Evolutionary conservation across 2,329 filamentous ascomycete species (phyloP).

Genomic region (Fusarium circinatum): DNA sequence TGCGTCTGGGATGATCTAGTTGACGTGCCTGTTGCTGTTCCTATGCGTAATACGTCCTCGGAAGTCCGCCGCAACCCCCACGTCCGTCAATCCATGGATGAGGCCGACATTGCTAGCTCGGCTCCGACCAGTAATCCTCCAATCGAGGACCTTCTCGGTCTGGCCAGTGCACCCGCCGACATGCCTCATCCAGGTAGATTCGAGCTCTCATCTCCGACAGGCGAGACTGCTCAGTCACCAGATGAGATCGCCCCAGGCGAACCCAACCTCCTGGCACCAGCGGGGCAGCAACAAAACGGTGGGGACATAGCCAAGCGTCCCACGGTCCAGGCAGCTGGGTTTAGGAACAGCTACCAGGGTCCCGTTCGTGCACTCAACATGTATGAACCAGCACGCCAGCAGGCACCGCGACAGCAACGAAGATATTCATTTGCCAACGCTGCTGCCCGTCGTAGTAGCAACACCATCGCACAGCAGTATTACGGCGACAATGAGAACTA

Average conservation of each 20-base stretch:
- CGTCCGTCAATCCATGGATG: constrained; percentile 67
- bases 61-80: constrained; percentile 78
- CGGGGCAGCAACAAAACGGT: constrained; percentile 28
- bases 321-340: constrained; percentile 27
- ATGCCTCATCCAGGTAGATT: constrained; percentile 82
- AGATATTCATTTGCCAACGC: constrained; percentile 65
- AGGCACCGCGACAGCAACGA: constrained; percentile 56
- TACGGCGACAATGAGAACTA: constrained; percentile 67
- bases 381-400: constrained; percentile 57
- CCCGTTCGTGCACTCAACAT: constrained; percentile 55
- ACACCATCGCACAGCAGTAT: constrained; percentile 63
- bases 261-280: constrained; percentile 30
- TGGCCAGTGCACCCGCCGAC: constrained; percentile 69
- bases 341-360: constrained; percentile 54
- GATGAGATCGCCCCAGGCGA: constrained; percentile 45
- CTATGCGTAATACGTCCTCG: constrained; percentile 84
- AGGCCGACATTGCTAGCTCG: constrained; percentile 83
- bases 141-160: constrained; percentile 75
- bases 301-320: constrained; percentile 37
- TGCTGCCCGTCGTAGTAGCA: constrained; percentile 58
- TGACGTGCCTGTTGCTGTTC: constrained; percentile 93
- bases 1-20: constrained; percentile 99
- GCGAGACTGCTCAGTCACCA: constrained; percentile 54
- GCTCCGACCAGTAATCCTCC: constrained; percentile 47
- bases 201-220: constrained; percentile 66